Evolutionary conservation across 2,329 filamentous ascomycete species (phyloP).

Genomic region (Waltergamsia citrina): DNA sequence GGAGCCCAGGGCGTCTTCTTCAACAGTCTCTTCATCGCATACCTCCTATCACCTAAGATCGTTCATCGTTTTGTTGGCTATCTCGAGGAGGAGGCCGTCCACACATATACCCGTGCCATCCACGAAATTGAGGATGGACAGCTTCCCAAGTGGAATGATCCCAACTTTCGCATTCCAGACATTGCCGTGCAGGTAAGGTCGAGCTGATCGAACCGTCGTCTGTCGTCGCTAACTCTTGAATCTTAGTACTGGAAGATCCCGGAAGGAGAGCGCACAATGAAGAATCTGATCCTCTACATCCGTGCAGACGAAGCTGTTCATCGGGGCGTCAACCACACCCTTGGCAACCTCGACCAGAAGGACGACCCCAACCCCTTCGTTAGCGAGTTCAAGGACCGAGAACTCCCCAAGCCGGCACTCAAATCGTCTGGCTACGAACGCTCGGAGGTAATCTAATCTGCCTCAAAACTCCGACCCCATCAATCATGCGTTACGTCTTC

Average conservation of each 20-base stretch:
- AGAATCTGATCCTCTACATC: conserved; percentile 79
- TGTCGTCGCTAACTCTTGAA: neutral
- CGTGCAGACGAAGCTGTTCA: conserved; percentile 85
- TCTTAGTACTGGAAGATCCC: conserved; percentile 87
- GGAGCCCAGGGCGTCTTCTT: conserved; percentile 94
- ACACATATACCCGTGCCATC: conserved; percentile 88
- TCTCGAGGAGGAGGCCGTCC: conserved; percentile 91
- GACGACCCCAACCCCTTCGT: conserved; percentile 90
- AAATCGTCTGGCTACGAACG: conserved; percentile 74
- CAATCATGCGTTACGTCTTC: no score
- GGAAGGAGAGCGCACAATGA: conserved; percentile 72
- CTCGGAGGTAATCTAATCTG: conserved; percentile 58
- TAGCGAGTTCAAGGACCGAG: conserved; percentile 65
- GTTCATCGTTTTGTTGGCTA: conserved; percentile 96
- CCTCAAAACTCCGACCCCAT: neutral
- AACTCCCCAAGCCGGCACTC: conserved; percentile 54
- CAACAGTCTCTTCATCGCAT: conserved; percentile 84
- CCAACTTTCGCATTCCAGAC: conserved; percentile 67
- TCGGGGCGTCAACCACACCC: conserved; percentile 90
- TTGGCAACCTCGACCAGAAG: conserved; percentile 78
- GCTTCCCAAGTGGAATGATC: conserved; percentile 68
- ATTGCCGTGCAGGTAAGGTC: conserved; percentile 59
- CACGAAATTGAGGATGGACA: conserved; percentile 78
- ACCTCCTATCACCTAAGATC: conserved; percentile 76
- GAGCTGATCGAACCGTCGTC: neutral